These are phyloP conservation scores for Phyllosticta citrichinensis DNA, from an alignment of 2,329 filamentous ascomycete genomes.

Conservation along the genomic window DNA sequence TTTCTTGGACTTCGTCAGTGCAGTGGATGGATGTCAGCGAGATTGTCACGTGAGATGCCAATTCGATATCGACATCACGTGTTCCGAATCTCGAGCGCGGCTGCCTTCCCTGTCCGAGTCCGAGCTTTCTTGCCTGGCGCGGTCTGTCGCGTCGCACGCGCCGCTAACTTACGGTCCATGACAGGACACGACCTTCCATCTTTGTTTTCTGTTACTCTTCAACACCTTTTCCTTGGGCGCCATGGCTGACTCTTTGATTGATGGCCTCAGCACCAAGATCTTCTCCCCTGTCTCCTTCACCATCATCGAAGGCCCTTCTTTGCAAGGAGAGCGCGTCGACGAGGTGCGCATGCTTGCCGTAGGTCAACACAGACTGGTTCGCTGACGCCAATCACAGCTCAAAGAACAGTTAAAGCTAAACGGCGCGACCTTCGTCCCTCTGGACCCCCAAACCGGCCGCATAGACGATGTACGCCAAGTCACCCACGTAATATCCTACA, in stretches of 20 bases:
- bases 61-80: too few relatives aligned
- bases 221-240: not conserved
- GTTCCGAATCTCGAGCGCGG: not conserved
- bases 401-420: slow-evolving; percentile 36
- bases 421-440: slow-evolving; percentile 38
- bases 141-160: not conserved
- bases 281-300: slow-evolving; percentile 33
- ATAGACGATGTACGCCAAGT: slow-evolving; percentile 36
- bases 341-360: slow-evolving; percentile 15
- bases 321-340: slow-evolving; percentile 20
- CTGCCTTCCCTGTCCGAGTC: not conserved
- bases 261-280: slow-evolving; percentile 15
- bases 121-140: not conserved
- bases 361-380: slow-evolving; percentile 15
- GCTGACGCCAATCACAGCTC: slow-evolving; percentile 30
- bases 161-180: not conserved
- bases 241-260: slow-evolving; percentile 4
- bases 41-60: too few relatives aligned
- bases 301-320: slow-evolving; percentile 31
- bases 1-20: too few relatives aligned
- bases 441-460: slow-evolving; percentile 28
- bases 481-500: slow-evolving; percentile 62
- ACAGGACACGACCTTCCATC: not conserved
- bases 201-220: not conserved
- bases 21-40: too few relatives aligned